These are phyloP conservation scores for Rhizopus arrhizus DNA, from an alignment of 371 early-diverging fungal genomes.

Conservation along the genomic window DNA sequence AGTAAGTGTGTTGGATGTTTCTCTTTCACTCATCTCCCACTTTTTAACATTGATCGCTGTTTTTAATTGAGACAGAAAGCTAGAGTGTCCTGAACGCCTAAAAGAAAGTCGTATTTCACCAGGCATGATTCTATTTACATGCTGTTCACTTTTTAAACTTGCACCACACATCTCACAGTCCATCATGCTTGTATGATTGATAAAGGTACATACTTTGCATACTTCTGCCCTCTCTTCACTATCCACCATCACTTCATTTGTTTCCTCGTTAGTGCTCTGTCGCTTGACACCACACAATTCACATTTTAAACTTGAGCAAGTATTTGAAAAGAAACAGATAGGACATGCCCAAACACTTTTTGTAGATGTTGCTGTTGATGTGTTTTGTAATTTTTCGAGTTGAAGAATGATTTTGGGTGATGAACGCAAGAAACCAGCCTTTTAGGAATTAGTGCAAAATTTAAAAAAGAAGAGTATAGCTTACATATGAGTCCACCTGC, in stretches of 20 bases:
- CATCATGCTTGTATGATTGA: conserved; percentile 79
- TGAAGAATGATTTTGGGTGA: conserved; percentile 67
- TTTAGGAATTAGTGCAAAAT: conserved; percentile 18
- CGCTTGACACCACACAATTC: conserved; percentile 73
- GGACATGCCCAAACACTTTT: conserved; percentile 69
- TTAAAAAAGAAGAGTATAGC: conserved; percentile 5
- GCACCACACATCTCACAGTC: conserved; percentile 82
- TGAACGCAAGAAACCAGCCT: conserved; percentile 68
- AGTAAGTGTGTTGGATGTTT: conserved; percentile 8
- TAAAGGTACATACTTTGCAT: conserved; percentile 80
- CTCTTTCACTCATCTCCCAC: conserved; percentile 60
- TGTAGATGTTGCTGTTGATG: conserved; percentile 10
- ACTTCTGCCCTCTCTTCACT: conserved; percentile 31
- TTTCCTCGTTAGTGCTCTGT: conserved; percentile 1
- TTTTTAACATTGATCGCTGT: conserved; percentile 56
- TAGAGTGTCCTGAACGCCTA: conserved; percentile 68
- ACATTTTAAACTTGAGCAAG: conserved; percentile 56
- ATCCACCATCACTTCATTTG: conserved; percentile 1
- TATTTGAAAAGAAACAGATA: conserved; percentile 73
- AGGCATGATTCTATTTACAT: not conserved
- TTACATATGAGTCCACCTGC: conserved; percentile 61
- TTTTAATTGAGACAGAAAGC: conserved; percentile 65
- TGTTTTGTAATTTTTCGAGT: conserved; percentile 35
- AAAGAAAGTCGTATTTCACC: conserved; percentile 72
- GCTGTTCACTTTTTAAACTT: conserved; percentile 43